Conservation (phyloP, 2,329 filamentous ascomycete genomes). For the Fusarium beomiforme region DNA sequence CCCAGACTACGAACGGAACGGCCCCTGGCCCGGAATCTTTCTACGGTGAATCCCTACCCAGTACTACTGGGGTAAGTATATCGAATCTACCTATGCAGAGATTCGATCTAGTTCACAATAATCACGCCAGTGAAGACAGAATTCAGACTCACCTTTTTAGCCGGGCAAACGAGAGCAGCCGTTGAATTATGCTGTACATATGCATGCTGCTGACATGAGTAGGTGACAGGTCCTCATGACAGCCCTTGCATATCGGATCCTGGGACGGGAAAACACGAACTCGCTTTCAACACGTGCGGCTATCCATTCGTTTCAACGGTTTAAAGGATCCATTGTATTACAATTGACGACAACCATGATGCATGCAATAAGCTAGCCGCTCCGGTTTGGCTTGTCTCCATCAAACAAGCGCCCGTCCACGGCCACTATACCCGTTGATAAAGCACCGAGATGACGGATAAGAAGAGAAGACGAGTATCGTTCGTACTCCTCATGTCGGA, state of each 20-base stretch:
- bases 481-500: neutral
- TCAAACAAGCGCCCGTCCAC: slow-evolving; percentile 26
- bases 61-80: slow-evolving; percentile 7
- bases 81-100: neutral
- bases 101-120: slow-evolving; percentile 9
- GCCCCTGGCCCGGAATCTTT: slow-evolving; percentile 21
- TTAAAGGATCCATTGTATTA: neutral
- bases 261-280: slow-evolving; percentile 14
- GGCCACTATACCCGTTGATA: slow-evolving; percentile 12
- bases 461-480: slow-evolving; percentile 2
- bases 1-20: slow-evolving; percentile 3
- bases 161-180: slow-evolving; percentile 32
- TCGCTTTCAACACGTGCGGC: neutral
- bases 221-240: neutral
- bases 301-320: neutral
- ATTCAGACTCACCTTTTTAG: slow-evolving; percentile 29
- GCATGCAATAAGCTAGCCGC: neutral
- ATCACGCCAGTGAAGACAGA: slow-evolving; percentile 7
- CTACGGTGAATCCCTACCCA: slow-evolving; percentile 4
- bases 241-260: slow-evolving; percentile 23
- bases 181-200: neutral
- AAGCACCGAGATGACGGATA: slow-evolving; percentile 17
- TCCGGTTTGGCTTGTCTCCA: slow-evolving; percentile 19
- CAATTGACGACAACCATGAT: neutral
- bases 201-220: too few relatives aligned